Evolutionary conservation across 2,329 filamentous ascomycete genomes (phyloP).

Genomic region (Fusarium gaditjirri): DNA sequence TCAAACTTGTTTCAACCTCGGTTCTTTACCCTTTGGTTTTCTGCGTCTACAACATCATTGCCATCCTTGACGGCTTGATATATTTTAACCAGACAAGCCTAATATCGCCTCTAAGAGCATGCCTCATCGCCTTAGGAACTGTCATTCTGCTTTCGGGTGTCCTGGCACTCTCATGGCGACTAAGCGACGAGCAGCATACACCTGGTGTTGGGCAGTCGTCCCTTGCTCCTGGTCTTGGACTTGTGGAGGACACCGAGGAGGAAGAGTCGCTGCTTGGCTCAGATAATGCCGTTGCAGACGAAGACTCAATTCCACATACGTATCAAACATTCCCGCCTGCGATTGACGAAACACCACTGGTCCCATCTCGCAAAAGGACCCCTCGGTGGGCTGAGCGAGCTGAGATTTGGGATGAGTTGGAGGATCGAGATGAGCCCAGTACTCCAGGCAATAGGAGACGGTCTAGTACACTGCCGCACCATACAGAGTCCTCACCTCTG

Average conservation of each 20-base stretch:
- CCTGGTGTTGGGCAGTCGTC: constrained; percentile 72
- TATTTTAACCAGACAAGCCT: constrained; percentile 92
- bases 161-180: constrained; percentile 90
- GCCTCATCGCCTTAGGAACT: constrained; percentile 87
- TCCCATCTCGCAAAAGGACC: constrained; percentile 59
- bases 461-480: constrained; percentile 60
- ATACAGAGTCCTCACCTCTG: constrained; percentile 55
- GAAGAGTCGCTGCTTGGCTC: constrained; percentile 65
- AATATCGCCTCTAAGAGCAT: constrained; percentile 79
- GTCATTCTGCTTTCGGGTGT: constrained; percentile 87
- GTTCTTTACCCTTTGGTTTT: constrained; percentile 97
- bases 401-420: constrained; percentile 89
- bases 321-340: constrained; percentile 61
- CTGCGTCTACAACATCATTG: constrained; percentile 99
- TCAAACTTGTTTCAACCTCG: constrained; percentile 95
- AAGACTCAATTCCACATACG: constrained; percentile 51
- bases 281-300: constrained; percentile 56
- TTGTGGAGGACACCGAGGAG: constrained; percentile 75
- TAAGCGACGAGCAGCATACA: constrained; percentile 79
- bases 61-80: constrained; percentile 95
- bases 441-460: constrained; percentile 55
- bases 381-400: constrained; percentile 73
- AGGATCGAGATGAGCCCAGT: constrained; percentile 71
- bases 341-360: constrained; percentile 53
- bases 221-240: constrained; percentile 83